Base-by-base conservation (phyloP, 305 asterid genomes). In the Salvia sclarea region DNA sequence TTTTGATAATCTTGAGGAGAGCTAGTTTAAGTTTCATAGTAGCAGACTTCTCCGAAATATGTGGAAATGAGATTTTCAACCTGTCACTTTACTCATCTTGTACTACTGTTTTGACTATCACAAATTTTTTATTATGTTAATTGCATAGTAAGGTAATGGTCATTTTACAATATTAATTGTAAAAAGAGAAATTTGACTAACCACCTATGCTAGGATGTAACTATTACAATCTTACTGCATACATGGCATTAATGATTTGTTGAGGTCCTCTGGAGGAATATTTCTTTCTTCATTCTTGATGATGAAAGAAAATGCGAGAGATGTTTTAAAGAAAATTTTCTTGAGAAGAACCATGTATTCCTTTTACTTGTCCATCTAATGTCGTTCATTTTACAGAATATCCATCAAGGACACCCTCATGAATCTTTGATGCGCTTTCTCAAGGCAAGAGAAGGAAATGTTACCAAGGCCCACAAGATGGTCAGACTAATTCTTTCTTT, bases 381-480 rank as follows among this genome's bases (percentile, higher is more conserved):
- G 64, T 54, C 30, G 12, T 80, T 65, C 54, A 33, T 44, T 71
- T 58, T 75, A 76, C 86, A 89, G 96, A 83, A 83, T 79, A 61
- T 89, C 28, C 96, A 89, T 79, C 95, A 86, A 80, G 95, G 92
- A 33, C 61, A 68, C 75, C 91, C 92, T 73, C 82, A 65, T 11
- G 96, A 87, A 60, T 59, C 92, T 33, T 76, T 82, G 71, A 69
- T 74, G 44, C 88, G 96, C 41, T 89, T 86, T 74, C 80, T 89
- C 69, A 83, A 73, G 72, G 96, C 96, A 9, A 82, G 96, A 71
- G 96, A 89, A 50, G 94, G 96, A 67, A 83, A 83, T 63, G 90
- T 87, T 74, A 16, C 75, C 16, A 86, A 85, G 74, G 95, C 96
- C 64, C 77, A 82, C 79, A 77, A 82, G 78, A 89, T 89, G 96